A percentile compares a stretch with the other conserved stretches of the same genome.
These are phyloP conservation scores for Gorgonomyces haynaldii DNA, from an alignment of 192 early-diverging fungal species.

Conservation along the genomic window DNA sequence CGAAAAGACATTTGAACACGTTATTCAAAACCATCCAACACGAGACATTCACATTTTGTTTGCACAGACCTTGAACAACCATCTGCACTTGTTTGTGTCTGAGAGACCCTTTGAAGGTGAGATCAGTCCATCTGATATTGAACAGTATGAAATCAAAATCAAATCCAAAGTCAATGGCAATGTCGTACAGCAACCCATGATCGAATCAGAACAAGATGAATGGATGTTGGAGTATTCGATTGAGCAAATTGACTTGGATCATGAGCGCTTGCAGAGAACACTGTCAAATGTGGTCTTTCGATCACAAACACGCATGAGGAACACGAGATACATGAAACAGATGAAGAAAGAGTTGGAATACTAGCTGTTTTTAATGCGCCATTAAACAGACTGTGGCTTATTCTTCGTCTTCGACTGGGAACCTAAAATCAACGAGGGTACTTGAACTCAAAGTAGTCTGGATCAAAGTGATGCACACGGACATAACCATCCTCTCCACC, in stretches of 20 bases:
- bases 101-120: background rate
- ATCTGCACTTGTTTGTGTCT: background rate
- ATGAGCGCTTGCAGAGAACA: too few species aligned
- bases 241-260: background rate
- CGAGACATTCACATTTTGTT: background rate
- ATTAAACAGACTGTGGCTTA: too few species aligned
- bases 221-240: conserved; percentile 1
- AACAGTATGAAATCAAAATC: background rate
- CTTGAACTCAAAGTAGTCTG: conserved; percentile 88
- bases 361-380: too few species aligned
- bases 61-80: background rate
- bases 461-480: conserved; percentile 88
- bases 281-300: too few species aligned
- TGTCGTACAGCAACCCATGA: background rate
- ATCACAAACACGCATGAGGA: background rate
- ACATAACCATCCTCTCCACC: conserved; percentile 89
- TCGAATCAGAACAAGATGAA: background rate
- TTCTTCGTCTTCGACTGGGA: conserved; percentile 1
- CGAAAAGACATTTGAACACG: conserved; percentile 45
- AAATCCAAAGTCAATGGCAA: background rate
- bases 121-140: background rate
- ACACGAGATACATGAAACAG: too few species aligned
- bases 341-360: too few species aligned
- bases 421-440: conserved; percentile 11
- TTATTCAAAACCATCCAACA: background rate